A percentile compares a stretch with the other conserved stretches of the same genome.
These are phyloP conservation scores for Pseudevernia furfuracea DNA, from an alignment of 495 filamentous ascomycete species.

Conservation along the genomic window DNA sequence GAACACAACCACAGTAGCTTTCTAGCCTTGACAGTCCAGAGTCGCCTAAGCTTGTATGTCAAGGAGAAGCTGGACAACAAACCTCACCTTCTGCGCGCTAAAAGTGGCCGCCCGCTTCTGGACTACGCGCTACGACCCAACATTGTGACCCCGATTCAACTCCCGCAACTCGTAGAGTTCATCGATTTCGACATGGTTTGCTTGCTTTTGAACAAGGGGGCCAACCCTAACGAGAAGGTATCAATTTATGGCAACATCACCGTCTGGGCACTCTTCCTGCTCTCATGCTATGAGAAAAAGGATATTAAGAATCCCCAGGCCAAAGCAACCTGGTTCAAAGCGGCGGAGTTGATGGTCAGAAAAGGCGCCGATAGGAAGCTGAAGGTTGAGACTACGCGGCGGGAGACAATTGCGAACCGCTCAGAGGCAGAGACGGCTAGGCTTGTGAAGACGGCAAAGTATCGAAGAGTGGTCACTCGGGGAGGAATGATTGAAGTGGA, in stretches of 20 bases:
- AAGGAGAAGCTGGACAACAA: neutral
- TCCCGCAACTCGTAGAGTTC: slow-evolving; percentile 10
- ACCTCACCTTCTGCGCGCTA: neutral
- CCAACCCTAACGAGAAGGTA: slow-evolving; percentile 10
- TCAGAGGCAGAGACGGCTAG: neutral
- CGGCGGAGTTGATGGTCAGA: slow-evolving; percentile 8
- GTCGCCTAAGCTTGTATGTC: slow-evolving; percentile 1
- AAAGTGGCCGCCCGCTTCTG: neutral
- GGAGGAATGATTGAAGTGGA: neutral
- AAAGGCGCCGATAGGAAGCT: slow-evolving; percentile 5
- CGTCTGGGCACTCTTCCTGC: slow-evolving; percentile 12
- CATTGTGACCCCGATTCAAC: slow-evolving; percentile 2
- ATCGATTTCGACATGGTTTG: slow-evolving; percentile 16
- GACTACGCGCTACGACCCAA: slow-evolving; percentile 8
- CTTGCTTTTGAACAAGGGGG: slow-evolving; percentile 20
- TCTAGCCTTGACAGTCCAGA: slow-evolving; percentile 4
- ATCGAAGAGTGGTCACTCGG: neutral
- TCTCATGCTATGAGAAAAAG: slow-evolving; percentile 14
- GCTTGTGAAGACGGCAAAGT: slow-evolving; percentile 1
- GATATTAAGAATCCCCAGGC: neutral
- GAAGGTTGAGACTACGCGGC: slow-evolving; percentile 1
- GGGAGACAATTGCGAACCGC: neutral
- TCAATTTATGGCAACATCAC: slow-evolving; percentile 7
- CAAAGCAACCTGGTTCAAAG: slow-evolving; percentile 9
- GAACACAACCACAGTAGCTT: slow-evolving; percentile 2